Evolutionary conservation across 768 basidiomycete species (phyloP).

Genomic region (Rhodotorula babjevae): DNA sequence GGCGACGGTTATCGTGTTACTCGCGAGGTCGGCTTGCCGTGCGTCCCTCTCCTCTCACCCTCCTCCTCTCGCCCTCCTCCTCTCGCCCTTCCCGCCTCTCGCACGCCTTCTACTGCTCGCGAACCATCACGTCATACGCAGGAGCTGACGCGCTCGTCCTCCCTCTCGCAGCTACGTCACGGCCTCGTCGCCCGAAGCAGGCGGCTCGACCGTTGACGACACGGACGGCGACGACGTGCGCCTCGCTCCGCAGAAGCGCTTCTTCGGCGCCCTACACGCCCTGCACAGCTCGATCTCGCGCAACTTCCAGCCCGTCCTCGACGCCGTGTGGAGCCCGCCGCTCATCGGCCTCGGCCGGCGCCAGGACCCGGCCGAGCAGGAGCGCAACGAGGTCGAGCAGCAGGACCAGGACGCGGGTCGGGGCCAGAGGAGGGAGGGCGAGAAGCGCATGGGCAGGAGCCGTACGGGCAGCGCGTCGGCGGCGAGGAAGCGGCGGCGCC

Average conservation of each 20-base stretch:
- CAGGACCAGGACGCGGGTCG: neutral
- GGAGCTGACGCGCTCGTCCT: too few relatives aligned
- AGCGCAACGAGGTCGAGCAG: neutral
- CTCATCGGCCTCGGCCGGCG: neutral
- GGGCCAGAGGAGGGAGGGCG: neutral
- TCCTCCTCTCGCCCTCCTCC: neutral
- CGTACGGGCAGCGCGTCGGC: neutral
- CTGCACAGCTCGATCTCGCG: constrained; percentile 9
- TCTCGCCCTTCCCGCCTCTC: too few relatives aligned
- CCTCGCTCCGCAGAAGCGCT: neutral
- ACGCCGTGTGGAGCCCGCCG: neutral
- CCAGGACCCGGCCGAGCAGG: neutral
- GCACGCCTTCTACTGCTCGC: too few relatives aligned
- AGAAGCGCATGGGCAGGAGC: too few relatives aligned
- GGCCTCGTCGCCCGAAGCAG: constrained; percentile 7
- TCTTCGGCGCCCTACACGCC: constrained; percentile 11
- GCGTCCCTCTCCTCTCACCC: neutral
- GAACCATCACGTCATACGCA: too few relatives aligned
- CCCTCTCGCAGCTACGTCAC: constrained; percentile 45
- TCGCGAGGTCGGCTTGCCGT: constrained; percentile 77
- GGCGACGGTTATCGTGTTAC: constrained; percentile 76
- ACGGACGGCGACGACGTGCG: neutral
- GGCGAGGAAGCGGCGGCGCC: neutral
- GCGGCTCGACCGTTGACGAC: constrained; percentile 8
- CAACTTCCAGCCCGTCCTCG: constrained; percentile 21